A percentile compares a stretch with the other conserved stretches of the same genome.
Evolutionary conservation across 2,329 filamentous ascomycete genomes (phyloP).

Genomic region (Periconia sp.): DNA sequence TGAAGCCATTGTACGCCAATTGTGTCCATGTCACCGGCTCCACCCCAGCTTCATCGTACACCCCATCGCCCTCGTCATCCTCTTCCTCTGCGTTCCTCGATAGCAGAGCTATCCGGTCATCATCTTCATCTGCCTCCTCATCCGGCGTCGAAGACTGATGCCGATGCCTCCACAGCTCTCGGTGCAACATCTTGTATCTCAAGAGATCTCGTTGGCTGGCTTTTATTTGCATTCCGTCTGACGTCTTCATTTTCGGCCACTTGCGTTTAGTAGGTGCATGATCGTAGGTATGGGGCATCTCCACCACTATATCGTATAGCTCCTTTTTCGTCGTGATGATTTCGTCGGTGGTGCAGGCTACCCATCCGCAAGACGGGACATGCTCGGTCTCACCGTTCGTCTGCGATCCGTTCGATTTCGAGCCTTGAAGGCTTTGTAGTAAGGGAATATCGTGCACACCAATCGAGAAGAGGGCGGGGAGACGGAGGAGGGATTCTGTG

Average conservation of each 20-base stretch:
- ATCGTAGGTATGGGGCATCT: slow-evolving; percentile 71
- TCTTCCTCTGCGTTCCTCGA: slow-evolving; percentile 32
- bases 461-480: slow-evolving; percentile 87
- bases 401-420: slow-evolving; percentile 43
- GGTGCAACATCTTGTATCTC: slow-evolving; percentile 60
- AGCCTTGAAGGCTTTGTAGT: slow-evolving; percentile 65
- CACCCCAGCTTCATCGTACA: slow-evolving; percentile 50
- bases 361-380: slow-evolving; percentile 70
- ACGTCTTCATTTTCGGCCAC: slow-evolving; percentile 78
- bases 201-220: slow-evolving; percentile 90
- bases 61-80: slow-evolving; percentile 44
- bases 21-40: slow-evolving; percentile 70
- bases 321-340: slow-evolving; percentile 85
- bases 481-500: slow-evolving; percentile 65
- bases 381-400: slow-evolving; percentile 51
- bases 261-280: slow-evolving; percentile 60
- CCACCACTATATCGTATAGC: slow-evolving; percentile 89
- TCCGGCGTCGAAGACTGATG: slow-evolving; percentile 27
- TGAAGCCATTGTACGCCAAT: slow-evolving; percentile 80
- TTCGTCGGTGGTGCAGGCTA: slow-evolving; percentile 94
- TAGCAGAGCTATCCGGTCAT: slow-evolving; percentile 28
- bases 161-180: slow-evolving; percentile 42
- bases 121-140: slow-evolving; percentile 28
- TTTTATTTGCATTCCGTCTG: slow-evolving; percentile 69
- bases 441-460: slow-evolving; percentile 91